A percentile compares a stretch with the other conserved stretches of the same genome.
phyloP scores from a whole-genome alignment of 208 protist species.

The Leishmania mexicana region DNA sequence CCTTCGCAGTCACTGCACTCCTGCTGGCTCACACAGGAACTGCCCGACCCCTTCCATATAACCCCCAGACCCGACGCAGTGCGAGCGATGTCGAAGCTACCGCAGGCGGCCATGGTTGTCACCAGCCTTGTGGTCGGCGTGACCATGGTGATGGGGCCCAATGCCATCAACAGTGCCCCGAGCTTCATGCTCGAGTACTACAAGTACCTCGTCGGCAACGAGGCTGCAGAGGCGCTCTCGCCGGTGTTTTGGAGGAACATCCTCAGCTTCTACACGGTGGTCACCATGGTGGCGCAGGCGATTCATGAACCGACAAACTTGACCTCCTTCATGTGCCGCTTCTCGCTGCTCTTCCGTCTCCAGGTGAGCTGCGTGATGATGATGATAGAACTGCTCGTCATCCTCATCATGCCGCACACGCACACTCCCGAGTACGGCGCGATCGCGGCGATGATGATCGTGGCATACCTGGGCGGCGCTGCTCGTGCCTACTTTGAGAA shows the following conservation, averaged over 20 bases:
- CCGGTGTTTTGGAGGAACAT: conserved; percentile 70
- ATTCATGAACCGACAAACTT: conserved; percentile 73
- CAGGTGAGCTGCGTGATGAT: conserved; percentile 50
- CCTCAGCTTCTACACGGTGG: conserved; percentile 80
- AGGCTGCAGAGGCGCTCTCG: conserved; percentile 33
- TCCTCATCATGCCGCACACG: conserved; percentile 57
- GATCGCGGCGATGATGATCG: conserved; percentile 73
- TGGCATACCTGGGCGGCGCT: conserved; percentile 63
- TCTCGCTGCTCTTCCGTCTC: conserved; percentile 71
- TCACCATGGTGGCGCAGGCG: conserved; percentile 77
- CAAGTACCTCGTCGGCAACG: conserved; percentile 58
- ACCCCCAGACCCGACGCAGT: neutral
- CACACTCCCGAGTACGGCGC: conserved; percentile 41
- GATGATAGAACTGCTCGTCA: conserved; percentile 67
- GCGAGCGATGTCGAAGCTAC: conserved; percentile 16
- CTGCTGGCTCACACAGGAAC: neutral
- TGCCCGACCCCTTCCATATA: neutral
- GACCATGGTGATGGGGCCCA: conserved; percentile 90
- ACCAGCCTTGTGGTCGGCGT: conserved; percentile 82
- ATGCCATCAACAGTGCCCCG: conserved; percentile 83
- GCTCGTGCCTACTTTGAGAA: conserved; percentile 87
- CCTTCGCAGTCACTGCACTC: neutral
- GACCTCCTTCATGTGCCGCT: conserved; percentile 72
- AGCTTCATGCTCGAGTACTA: conserved; percentile 89
- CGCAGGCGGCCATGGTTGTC: conserved; percentile 52